phyloP scores from a whole-genome alignment of 225 moss, liverwort and hornwort species.

The Pseudisothecium myosuroides region DNA sequence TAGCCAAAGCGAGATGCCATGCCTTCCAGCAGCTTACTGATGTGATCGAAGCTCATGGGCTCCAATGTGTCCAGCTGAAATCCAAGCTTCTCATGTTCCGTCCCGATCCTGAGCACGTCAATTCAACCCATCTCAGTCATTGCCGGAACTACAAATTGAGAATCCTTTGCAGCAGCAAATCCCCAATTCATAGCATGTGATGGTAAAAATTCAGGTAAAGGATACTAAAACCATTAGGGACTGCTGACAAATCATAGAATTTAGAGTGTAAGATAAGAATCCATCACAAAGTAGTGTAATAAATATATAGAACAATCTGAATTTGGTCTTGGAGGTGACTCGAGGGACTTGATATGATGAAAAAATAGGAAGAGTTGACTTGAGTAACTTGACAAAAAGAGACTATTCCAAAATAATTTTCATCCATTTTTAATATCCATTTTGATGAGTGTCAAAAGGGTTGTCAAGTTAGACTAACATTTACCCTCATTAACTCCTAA shows the following conservation, averaged over 20 bases:
- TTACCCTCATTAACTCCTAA: not conserved
- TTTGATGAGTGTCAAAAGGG: not conserved
- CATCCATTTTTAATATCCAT: not conserved
- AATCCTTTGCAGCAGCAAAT: not conserved
- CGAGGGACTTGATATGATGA: accelerated
- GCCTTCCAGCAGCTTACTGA: conserved; percentile 34
- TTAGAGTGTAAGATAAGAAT: not conserved
- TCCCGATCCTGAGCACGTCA: conserved; percentile 46
- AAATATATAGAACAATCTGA: no score
- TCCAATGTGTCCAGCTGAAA: conserved; percentile 49
- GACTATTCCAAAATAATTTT: not conserved
- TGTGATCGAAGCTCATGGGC: conserved; percentile 50
- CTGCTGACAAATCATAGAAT: accelerated
- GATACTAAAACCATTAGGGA: not conserved
- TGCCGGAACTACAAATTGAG: not conserved
- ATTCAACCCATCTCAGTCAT: not conserved
- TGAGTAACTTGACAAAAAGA: not conserved
- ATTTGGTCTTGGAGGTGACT: not conserved
- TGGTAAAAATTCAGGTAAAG: not conserved
- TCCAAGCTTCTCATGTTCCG: conserved; percentile 75
- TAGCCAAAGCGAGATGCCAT: conserved; percentile 56
- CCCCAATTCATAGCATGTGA: not conserved
- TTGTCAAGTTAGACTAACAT: not conserved
- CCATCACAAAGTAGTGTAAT: not conserved
- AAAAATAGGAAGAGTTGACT: not conserved